Percentiles rank a stretch among this genome's conserved stretches.
Evolutionary conservation across 1,284 basidiomycete genomes (phyloP).

Genomic region (Cystobasidium pallidum): DNA sequence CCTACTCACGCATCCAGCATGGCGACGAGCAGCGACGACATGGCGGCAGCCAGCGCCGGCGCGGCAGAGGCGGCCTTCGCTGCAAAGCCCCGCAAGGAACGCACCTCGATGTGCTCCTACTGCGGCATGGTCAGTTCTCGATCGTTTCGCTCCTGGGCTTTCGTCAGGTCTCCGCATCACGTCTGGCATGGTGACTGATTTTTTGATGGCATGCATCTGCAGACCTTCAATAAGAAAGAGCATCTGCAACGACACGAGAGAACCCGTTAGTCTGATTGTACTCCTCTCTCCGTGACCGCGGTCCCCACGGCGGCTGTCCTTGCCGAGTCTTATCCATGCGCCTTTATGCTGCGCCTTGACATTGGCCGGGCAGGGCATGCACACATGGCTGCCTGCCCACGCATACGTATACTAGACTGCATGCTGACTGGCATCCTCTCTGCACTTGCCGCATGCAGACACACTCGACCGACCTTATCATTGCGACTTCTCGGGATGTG

Average conservation of each 20-base stretch:
- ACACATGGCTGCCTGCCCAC: too few relatives aligned
- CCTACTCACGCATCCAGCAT: too few relatives aligned
- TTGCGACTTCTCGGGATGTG: conserved; percentile 41
- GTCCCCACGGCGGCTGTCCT: background rate
- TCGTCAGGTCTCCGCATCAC: conserved; percentile 17
- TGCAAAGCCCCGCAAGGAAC: conserved; percentile 22
- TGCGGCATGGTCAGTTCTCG: conserved; percentile 39
- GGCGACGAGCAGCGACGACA: conserved; percentile 16
- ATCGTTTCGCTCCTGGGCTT: background rate
- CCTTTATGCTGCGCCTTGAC: background rate
- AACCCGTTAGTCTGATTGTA: conserved; percentile 36
- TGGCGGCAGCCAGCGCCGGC: background rate
- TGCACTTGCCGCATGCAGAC: conserved; percentile 9
- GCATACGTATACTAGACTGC: too few relatives aligned
- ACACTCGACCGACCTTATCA: conserved; percentile 42
- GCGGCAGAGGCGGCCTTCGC: background rate
- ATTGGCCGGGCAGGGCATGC: background rate
- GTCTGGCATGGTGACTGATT: background rate
- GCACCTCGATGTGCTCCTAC: conserved; percentile 36
- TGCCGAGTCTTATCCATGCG: background rate
- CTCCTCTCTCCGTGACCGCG: background rate
- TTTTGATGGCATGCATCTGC: background rate
- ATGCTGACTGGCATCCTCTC: background rate
- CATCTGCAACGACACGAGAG: conserved; percentile 42
- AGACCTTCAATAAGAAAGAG: conserved; percentile 46